Percentiles rank a stretch among this genome's conserved stretches.
Conservation (phyloP, 805 yeast species). For the Wickerhamomyces mucosus region DNA sequence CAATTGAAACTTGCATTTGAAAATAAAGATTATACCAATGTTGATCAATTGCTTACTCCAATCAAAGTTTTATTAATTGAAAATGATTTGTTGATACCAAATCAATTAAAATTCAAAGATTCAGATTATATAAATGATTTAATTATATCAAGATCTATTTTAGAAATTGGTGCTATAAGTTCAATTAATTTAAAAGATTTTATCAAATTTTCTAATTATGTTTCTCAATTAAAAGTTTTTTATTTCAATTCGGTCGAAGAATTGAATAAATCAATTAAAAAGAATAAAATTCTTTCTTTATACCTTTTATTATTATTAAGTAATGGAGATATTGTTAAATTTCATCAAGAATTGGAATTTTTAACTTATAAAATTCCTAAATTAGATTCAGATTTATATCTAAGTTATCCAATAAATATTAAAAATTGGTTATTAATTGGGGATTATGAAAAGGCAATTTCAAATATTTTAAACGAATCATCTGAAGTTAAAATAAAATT, state of each 20-base stretch:
- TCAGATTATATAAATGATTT: conserved; percentile 48
- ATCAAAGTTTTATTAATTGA: conserved; percentile 75
- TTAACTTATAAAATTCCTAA: conserved; percentile 38
- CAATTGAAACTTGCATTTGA: conserved; percentile 61
- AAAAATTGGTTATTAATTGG: conserved; percentile 97
- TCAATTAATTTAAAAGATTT: conserved; percentile 58
- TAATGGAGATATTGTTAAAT: conserved; percentile 75
- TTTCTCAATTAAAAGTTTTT: conserved; percentile 66
- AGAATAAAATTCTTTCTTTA: conserved; percentile 65
- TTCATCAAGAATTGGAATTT: conserved; percentile 82
- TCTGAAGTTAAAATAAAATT: conserved; percentile 24
- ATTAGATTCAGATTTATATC: conserved; percentile 55
- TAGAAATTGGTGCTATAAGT: conserved; percentile 83
- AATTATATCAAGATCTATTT: conserved; percentile 66
- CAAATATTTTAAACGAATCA: conserved; percentile 17
- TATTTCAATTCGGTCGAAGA: conserved; percentile 36
- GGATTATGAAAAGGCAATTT: conserved; percentile 65
- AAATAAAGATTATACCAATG: conserved; percentile 47
- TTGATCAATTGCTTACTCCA: conserved; percentile 54
- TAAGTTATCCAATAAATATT: conserved; percentile 78
- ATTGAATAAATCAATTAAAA: conserved; percentile 42
- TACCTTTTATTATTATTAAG: conserved; percentile 70
- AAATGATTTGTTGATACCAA: conserved; percentile 69
- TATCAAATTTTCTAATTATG: conserved; percentile 55
- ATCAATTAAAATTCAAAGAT: conserved; percentile 27